phyloP scores from a whole-genome alignment of 768 basidiomycete genomes.

The Lactarius psammicola region DNA sequence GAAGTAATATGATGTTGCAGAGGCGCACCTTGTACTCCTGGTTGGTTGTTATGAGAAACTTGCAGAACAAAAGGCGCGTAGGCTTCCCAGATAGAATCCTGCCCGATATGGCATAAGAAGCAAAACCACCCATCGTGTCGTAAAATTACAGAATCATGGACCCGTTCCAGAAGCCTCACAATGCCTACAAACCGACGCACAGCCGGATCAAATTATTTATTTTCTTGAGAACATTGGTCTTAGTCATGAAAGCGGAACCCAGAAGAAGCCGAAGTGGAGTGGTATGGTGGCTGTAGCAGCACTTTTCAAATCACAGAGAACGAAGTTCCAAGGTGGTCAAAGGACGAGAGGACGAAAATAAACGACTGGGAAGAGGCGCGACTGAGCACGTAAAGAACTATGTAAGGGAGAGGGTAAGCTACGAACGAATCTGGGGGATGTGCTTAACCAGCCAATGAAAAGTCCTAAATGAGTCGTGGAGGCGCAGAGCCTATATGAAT shows the following conservation, averaged over 20 bases:
- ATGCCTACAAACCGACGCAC: not conserved
- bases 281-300: not conserved
- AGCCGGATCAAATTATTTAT: not conserved
- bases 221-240: not conserved
- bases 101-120: not conserved
- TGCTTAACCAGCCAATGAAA: not conserved
- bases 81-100: not conserved
- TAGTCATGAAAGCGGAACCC: not conserved
- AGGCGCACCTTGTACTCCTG: not conserved
- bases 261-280: not conserved
- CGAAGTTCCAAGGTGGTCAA: not conserved
- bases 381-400: not conserved
- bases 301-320: not conserved
- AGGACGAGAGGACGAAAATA: not conserved
- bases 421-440: not conserved
- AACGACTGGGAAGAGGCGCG: not conserved
- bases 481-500: not conserved
- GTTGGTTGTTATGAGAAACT: not conserved
- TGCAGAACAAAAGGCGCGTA: not conserved
- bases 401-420: not conserved
- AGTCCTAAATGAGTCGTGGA: not conserved
- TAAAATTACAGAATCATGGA: not conserved
- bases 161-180: not conserved
- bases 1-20: slow-evolving; percentile 1
- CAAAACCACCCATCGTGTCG: not conserved